A percentile compares a stretch with the other conserved stretches of the same genome.
Conservation (phyloP, 352 stramenopile species). For the Pythium pectinolyticum region DNA sequence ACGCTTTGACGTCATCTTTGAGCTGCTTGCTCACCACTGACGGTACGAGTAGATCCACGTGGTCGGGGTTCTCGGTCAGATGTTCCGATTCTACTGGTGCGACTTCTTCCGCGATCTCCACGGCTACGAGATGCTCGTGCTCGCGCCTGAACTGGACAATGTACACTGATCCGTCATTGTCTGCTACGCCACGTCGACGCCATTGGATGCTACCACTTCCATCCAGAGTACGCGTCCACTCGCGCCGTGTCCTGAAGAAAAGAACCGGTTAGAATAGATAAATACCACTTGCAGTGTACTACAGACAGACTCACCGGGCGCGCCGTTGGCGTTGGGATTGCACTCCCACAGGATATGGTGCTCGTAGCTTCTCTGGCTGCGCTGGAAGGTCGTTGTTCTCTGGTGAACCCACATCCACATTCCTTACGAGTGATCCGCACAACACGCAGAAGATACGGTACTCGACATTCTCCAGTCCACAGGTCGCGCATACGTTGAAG, state of each 20-base stretch:
- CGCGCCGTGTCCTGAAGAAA: slow-evolving; percentile 3
- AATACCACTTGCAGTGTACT: too few species aligned
- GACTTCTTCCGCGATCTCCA: not conserved
- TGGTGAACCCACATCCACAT: not conserved
- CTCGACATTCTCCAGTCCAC: slow-evolving; percentile 12
- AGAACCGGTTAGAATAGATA: not conserved
- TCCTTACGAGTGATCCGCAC: slow-evolving; percentile 1
- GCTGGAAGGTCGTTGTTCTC: not conserved
- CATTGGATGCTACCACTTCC: not conserved
- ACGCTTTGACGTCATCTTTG: not conserved
- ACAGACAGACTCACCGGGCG: slow-evolving; percentile 10
- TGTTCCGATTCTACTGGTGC: not conserved
- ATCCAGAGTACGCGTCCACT: not conserved
- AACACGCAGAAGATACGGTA: slow-evolving; percentile 17
- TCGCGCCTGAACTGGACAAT: slow-evolving; percentile 4
- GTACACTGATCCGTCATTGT: not conserved
- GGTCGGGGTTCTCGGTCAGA: not conserved
- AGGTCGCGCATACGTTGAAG: slow-evolving; percentile 16
- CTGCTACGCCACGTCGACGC: not conserved
- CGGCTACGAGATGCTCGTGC: not conserved
- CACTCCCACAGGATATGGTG: not conserved
- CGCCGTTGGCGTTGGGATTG: slow-evolving; percentile 2
- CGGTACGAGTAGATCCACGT: not conserved
- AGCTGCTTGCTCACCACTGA: not conserved
- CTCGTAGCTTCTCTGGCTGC: not conserved